These are phyloP conservation scores for Gnomoniopsis sp. DNA, from an alignment of 2,329 filamentous ascomycete genomes.

Conservation along the genomic window DNA sequence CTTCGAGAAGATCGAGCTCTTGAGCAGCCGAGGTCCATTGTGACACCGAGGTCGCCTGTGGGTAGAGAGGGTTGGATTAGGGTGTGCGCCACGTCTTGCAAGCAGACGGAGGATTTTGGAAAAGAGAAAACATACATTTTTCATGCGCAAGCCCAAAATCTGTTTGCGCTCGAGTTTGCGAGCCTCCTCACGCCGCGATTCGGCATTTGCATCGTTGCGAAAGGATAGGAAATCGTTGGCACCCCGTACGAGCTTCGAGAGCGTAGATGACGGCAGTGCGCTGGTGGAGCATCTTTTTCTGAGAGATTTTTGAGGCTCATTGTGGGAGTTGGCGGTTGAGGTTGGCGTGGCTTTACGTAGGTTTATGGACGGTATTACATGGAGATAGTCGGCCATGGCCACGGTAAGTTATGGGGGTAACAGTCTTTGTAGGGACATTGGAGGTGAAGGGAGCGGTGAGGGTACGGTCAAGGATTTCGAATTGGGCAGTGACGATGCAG, in stretches of 20 bases:
- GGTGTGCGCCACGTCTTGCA: slow-evolving; percentile 15
- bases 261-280: slow-evolving; percentile 12
- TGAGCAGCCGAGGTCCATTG: slow-evolving; percentile 75
- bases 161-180: slow-evolving; percentile 54
- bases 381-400: slow-evolving; percentile 16
- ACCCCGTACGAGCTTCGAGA: slow-evolving; percentile 23
- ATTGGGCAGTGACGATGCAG: neutral
- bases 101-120: neutral
- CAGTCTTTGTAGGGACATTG: slow-evolving; percentile 7
- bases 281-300: slow-evolving; percentile 4
- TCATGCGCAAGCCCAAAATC: slow-evolving; percentile 61
- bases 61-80: neutral
- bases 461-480: neutral
- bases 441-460: neutral
- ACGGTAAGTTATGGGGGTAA: neutral
- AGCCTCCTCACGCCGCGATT: slow-evolving; percentile 45
- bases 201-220: slow-evolving; percentile 50
- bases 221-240: slow-evolving; percentile 41
- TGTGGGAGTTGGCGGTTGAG: neutral
- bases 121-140: slow-evolving; percentile 53
- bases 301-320: neutral
- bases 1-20: slow-evolving; percentile 76
- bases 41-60: slow-evolving; percentile 61
- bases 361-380: slow-evolving; percentile 10
- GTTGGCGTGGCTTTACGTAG: neutral